Evolutionary conservation across 169 alveolate genomes (phyloP), one percentile per base, ranked within the genome.

Genomic region (Besnoitia besnoiti): DNA sequence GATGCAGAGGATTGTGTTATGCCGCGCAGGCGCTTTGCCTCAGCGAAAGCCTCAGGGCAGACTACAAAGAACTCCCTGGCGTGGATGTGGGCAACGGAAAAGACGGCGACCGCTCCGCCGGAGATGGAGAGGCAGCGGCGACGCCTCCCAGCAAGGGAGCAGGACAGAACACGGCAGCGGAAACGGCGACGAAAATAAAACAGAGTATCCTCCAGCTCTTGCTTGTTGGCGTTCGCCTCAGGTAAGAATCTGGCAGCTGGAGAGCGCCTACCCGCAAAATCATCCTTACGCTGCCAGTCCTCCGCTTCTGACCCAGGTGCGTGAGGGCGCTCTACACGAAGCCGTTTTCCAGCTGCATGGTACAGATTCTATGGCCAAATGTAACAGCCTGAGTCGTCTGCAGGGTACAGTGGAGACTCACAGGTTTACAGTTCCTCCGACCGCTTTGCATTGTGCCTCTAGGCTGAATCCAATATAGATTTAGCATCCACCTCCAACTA

Each of bases 41-140:
- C 33, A 35, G 59, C 16, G 61, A 77, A 0, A 39, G 10, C 16
- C 40, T 77, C 47, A 77, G 40, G 87, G 40, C 19, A 0, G 87
- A 77, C 30, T 77, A 40, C 87, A 77, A 77, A 77, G 87, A 77
- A 59, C 87, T 77, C 40, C 87, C 87, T 0, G 87, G 87, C 19
- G 62, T 77, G 8, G 87, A 77, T 30, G 37, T 27, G 14, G 24
- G 62, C 87, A 73, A 10, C 84, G 84, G 49, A 10, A 73, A 73
- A 44, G 87, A 1, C n/a, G 61, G 35, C 33, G 59, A 27, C 40
- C 10, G 7, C 35, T 46, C 87, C 7, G 16, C 87, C 0, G 37
- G 19, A 8, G 16, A 40, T 42, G 37, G 10, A 3, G 80, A 67
- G 40, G 10, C 33, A 5, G 19, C 80, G 40, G 44, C 0, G 80